Conservation (phyloP, 495 filamentous ascomycete species). For the Tetracladium setigerum region DNA sequence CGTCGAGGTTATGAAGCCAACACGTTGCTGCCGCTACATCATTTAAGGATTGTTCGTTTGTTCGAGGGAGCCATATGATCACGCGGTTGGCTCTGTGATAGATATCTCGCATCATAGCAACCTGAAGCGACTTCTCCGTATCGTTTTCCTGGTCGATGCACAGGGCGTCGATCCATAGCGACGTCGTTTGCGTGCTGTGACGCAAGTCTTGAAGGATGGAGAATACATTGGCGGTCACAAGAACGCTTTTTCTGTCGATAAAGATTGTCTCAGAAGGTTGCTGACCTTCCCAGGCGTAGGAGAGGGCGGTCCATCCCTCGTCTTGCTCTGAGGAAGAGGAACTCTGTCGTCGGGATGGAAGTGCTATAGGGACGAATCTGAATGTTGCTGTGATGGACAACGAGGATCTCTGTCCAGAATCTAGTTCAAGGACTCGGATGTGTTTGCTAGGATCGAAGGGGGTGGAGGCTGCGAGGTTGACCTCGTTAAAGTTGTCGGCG, state of each 20-base stretch:
- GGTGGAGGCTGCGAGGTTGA: too few species aligned
- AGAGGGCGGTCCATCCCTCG: constrained; percentile 1
- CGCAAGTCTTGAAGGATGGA: neutral
- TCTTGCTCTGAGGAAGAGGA: too few species aligned
- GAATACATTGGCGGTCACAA: neutral
- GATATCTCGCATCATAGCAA: constrained; percentile 8
- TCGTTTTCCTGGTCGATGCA: constrained; percentile 10
- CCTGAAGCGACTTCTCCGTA: constrained; percentile 7
- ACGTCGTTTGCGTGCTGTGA: neutral
- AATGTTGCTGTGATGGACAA: too few species aligned
- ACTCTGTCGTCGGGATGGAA: too few species aligned
- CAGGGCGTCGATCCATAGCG: constrained; percentile 7
- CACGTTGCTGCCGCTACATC: neutral
- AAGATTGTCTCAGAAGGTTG: neutral
- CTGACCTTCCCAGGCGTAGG: constrained; percentile 3
- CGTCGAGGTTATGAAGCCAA: neutral
- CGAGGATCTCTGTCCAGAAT: too few species aligned
- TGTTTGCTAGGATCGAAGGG: too few species aligned
- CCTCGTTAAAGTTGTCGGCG: too few species aligned
- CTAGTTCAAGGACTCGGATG: too few species aligned
- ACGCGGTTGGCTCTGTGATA: constrained; percentile 2
- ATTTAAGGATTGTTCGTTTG: neutral
- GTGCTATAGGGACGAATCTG: too few species aligned
- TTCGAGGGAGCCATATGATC: neutral
- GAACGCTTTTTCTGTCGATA: neutral